Evolutionary conservation across 805 yeast genomes (phyloP).

Genomic region (Clavispora santaluciae): DNA sequence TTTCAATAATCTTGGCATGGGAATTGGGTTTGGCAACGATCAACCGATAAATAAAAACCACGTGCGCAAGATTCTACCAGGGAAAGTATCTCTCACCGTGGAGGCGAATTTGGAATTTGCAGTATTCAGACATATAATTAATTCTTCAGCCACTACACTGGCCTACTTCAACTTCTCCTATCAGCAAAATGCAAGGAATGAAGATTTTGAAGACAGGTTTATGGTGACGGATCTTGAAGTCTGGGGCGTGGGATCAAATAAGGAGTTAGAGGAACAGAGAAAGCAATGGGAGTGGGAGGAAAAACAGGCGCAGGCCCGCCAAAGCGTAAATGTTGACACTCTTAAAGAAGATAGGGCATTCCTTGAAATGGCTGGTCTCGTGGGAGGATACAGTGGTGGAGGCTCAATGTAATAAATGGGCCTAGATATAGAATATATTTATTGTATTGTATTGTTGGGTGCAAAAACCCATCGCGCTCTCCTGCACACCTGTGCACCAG

Average conservation of each 20-base stretch:
- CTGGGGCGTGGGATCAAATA: slow-evolving; percentile 84
- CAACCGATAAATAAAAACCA: slow-evolving; percentile 56
- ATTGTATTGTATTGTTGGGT: neutral
- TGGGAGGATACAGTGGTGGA: slow-evolving; percentile 43
- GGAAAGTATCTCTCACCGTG: slow-evolving; percentile 73
- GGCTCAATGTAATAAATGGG: slow-evolving; percentile 21
- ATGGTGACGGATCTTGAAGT: slow-evolving; percentile 75
- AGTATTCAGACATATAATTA: slow-evolving; percentile 64
- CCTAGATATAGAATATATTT: neutral
- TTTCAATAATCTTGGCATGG: slow-evolving; percentile 71
- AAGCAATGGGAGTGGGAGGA: slow-evolving; percentile 90
- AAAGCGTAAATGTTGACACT: slow-evolving; percentile 58
- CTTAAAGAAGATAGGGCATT: slow-evolving; percentile 81
- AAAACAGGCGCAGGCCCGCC: slow-evolving; percentile 75
- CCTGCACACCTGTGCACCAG: neutral
- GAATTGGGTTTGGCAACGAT: slow-evolving; percentile 73
- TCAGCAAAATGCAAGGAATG: slow-evolving; percentile 11
- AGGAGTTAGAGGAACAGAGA: slow-evolving; percentile 71
- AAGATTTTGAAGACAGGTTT: slow-evolving; percentile 63
- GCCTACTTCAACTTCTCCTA: slow-evolving; percentile 24
- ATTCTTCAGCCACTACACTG: slow-evolving; percentile 16
- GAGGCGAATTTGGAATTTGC: slow-evolving; percentile 80
- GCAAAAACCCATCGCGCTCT: neutral
- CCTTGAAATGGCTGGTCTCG: slow-evolving; percentile 74
- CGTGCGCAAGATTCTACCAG: slow-evolving; percentile 51